Percentiles rank a stretch among this genome's conserved stretches.
Conservation (phyloP, 192 early-diverging fungal genomes). For the Coemansia sp. region DNA sequence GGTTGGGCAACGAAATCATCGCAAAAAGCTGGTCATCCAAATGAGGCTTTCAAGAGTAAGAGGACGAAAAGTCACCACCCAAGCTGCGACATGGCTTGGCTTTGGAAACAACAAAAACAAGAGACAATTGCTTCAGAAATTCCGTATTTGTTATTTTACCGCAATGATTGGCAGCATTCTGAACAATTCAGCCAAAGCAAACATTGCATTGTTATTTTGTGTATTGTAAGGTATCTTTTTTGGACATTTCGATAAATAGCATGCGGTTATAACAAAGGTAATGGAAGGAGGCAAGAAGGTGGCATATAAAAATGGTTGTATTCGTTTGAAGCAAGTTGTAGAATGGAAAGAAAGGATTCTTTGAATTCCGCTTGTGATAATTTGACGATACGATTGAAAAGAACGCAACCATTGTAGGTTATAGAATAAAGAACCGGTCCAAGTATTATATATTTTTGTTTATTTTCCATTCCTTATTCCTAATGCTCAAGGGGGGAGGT, state of each 20-base stretch:
- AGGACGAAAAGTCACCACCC: background rate
- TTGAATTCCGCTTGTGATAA: background rate
- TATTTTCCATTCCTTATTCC: background rate
- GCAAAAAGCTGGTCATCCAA: background rate
- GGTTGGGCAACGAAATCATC: background rate
- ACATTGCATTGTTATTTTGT: background rate
- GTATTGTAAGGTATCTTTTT: background rate
- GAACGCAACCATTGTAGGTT: background rate
- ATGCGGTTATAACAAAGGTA: background rate
- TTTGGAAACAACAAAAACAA: background rate
- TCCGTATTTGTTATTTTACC: conserved; percentile 1
- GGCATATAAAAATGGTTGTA: background rate
- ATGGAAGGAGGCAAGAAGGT: background rate
- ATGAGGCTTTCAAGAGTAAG: background rate
- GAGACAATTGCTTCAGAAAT: background rate
- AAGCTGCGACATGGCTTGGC: background rate
- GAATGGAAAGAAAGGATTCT: background rate
- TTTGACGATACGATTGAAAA: conserved; percentile 3
- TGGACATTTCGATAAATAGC: conserved; percentile 1
- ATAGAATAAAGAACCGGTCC: background rate
- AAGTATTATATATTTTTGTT: background rate
- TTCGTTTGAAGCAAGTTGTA: background rate
- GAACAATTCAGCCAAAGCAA: background rate
- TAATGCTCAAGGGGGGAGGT: background rate
- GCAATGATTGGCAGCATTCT: conserved; percentile 3